Evolutionary conservation across 805 yeast species (phyloP), one percentile per base, ranked within the genome.

Genomic region (Yamadazyma tumulicola): DNA sequence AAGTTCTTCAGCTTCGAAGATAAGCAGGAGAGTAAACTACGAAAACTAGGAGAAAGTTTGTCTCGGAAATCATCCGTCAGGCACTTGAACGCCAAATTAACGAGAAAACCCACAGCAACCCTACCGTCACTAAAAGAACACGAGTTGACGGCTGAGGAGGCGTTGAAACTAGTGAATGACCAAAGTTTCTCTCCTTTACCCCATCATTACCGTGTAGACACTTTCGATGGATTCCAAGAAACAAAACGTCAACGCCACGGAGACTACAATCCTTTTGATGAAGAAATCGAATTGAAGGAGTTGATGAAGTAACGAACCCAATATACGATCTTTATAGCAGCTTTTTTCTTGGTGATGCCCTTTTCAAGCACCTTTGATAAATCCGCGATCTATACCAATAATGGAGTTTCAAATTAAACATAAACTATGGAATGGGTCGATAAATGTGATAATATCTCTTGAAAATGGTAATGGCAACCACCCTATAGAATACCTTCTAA

Each of bases 361-460:
- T 10, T 24, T 13, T 24, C 24, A 10, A 21, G 24, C 11, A 21
- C 11, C 24, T 21, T 11, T 21, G 24, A 11, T 21, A 9, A 10
- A 21, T 21, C 11, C 24, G 9, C 24, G 9, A 13, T 16, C 27
- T 11, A 10, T 10, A 24, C 20, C 20, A 21, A 19, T 19, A 28
- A 12, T 23, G 38, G 16, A 34, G 28, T 29, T 27, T 14, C 9
- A 28, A 23, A 42, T 73, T 42, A 54, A 68, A 40, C 52, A 58
- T 21, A 46, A 54, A 24, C 48, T 77, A 9, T 80, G 85, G 85
- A 56, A 64, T 25, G 85, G 85, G 3, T 43, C 67, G 6, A 46
- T 80, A 5, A 73, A 75, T 38, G 55, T 75, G 16, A 32, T 32
- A 3, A 19, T 39, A 6, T 18, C 19, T 2, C 18, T 35, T 10